Evolutionary conservation across 139 green algal genomes (phyloP).

Genomic region (Picochlorum sp.): DNA sequence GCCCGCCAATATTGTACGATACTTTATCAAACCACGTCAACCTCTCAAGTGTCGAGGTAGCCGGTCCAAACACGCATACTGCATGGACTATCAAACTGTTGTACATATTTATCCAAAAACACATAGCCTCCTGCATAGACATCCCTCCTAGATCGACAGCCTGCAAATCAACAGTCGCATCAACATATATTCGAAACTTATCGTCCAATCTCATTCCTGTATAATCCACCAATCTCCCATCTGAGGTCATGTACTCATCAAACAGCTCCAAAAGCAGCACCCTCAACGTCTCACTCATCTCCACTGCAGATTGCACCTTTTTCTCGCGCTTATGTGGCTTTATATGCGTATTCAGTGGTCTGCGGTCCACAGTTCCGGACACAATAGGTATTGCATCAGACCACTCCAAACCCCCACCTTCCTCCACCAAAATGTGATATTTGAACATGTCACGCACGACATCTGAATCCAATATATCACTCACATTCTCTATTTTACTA

Average conservation of each 20-base stretch:
- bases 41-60: constrained; percentile 11
- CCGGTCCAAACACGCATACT: constrained; percentile 33
- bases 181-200: constrained; percentile 51
- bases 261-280: constrained; percentile 64
- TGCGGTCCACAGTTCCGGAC: no score
- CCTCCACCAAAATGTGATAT: constrained; percentile 12
- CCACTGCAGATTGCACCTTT: background rate
- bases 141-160: constrained; percentile 53
- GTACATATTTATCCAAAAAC: constrained; percentile 91
- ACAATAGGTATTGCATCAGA: no score
- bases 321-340: no score
- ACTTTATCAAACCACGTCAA: constrained; percentile 32
- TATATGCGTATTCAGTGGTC: no score
- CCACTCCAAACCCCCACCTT: constrained; percentile 15
- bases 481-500: background rate
- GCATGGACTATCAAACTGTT: constrained; percentile 83
- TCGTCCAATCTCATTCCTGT: constrained; percentile 41
- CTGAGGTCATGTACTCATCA: constrained; percentile 50
- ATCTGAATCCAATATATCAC: background rate
- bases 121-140: constrained; percentile 37
- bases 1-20: constrained; percentile 65
- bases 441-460: background rate
- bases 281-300: constrained; percentile 51
- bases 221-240: constrained; percentile 65
- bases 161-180: constrained; percentile 65